phyloP scores from a whole-genome alignment of 2,329 filamentous ascomycete species.

The Paraphoma sp. region DNA sequence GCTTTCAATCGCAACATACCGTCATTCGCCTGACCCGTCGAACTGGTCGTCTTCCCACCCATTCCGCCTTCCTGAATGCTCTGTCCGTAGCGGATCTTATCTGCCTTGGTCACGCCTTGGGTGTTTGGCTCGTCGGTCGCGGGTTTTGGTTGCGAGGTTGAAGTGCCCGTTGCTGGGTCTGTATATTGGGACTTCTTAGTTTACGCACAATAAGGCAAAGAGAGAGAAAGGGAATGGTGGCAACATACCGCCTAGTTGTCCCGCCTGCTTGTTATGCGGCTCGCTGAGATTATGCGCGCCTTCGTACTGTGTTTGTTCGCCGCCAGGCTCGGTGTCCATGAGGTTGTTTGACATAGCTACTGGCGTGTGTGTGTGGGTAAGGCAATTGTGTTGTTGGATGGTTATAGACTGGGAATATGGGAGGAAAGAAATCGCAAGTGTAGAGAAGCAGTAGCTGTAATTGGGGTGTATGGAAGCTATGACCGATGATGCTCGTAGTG shows the following conservation, averaged over 20 bases:
- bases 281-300: slow-evolving; percentile 58
- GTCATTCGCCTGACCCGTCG: slow-evolving; percentile 46
- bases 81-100: slow-evolving; percentile 64
- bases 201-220: neutral
- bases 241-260: slow-evolving; percentile 62
- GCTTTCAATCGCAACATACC: slow-evolving; percentile 1
- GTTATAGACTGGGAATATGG: neutral
- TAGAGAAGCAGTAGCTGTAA: slow-evolving; percentile 3
- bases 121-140: slow-evolving; percentile 51
- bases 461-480: slow-evolving; percentile 13
- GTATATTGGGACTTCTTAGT: neutral
- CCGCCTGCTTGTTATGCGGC: slow-evolving; percentile 60
- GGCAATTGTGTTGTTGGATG: neutral
- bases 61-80: slow-evolving; percentile 62
- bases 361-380: neutral
- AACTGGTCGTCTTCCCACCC: slow-evolving; percentile 59
- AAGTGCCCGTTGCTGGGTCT: slow-evolving; percentile 20
- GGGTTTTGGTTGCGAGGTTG: slow-evolving; percentile 20
- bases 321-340: slow-evolving; percentile 66
- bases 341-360: slow-evolving; percentile 59
- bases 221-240: neutral
- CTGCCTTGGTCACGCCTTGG: slow-evolving; percentile 49
- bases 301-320: slow-evolving; percentile 69
- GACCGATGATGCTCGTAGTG: slow-evolving; percentile 5
- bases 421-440: slow-evolving; percentile 2